A percentile compares a stretch with the other conserved stretches of the same genome.
Conservation (phyloP, 2,329 filamentous ascomycete species). For the Fusarium praegraminearum region DNA sequence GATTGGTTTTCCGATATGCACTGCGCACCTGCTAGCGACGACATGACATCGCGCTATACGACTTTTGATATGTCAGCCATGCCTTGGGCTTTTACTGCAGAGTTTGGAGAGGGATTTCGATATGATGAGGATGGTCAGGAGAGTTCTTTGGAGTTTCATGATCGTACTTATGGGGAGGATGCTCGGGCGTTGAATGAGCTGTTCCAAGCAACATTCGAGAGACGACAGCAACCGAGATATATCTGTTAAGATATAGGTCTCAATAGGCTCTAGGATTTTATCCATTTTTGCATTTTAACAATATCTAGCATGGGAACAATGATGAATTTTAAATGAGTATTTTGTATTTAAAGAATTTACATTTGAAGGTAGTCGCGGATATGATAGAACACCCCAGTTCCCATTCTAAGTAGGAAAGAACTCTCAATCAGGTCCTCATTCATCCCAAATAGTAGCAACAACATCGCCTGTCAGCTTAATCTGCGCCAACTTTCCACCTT, state of each 20-base stretch:
- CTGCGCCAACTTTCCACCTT: conserved; percentile 42
- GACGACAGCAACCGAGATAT: not conserved
- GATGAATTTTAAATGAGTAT: not conserved
- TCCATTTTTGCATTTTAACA: too few relatives aligned
- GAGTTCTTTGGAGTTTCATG: not conserved
- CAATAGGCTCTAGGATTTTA: too few relatives aligned
- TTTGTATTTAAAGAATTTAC: not conserved
- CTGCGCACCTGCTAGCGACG: accelerated
- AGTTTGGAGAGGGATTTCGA: not conserved
- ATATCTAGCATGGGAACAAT: accelerated
- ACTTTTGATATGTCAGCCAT: not conserved
- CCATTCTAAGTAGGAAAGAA: not conserved
- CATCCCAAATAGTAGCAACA: conserved; percentile 41
- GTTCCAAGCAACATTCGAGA: not conserved
- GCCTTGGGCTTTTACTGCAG: not conserved
- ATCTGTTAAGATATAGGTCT: too few relatives aligned
- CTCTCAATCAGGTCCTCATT: conserved; percentile 1
- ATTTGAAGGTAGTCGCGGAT: not conserved
- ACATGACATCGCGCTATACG: not conserved
- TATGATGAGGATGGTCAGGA: not conserved
- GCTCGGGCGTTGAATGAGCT: not conserved
- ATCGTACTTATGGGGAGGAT: not conserved
- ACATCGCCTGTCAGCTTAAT: conserved; percentile 35
- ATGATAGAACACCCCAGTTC: not conserved
- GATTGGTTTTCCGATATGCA: not conserved